A percentile compares a stretch with the other conserved stretches of the same genome.
phyloP scores from a whole-genome alignment of 805 yeast species.

The Metschnikowia matae region DNA sequence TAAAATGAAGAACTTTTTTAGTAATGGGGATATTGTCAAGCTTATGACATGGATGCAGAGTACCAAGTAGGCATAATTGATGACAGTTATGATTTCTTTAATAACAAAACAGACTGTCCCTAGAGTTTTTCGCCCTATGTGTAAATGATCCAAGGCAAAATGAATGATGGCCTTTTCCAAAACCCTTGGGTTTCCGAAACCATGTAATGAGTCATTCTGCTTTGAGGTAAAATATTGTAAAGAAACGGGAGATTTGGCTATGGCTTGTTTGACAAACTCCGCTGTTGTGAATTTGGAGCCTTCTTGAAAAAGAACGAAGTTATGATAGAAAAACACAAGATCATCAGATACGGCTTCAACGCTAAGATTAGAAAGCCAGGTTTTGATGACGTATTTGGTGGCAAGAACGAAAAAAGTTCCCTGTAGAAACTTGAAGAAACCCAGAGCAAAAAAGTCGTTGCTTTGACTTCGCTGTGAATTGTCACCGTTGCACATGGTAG shows the following conservation, averaged over 20 bases:
- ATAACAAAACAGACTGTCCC: constrained; percentile 10
- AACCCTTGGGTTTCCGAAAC: neutral
- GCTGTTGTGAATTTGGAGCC: neutral
- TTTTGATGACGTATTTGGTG: constrained; percentile 18
- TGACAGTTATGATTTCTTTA: constrained; percentile 10
- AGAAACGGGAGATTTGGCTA: constrained; percentile 6
- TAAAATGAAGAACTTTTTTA: constrained; percentile 15
- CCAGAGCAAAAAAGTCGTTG: constrained; percentile 9
- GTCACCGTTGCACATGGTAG: constrained; percentile 12
- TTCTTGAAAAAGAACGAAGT: neutral
- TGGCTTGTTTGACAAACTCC: neutral
- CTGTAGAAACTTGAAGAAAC: constrained; percentile 18
- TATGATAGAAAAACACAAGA: constrained; percentile 2
- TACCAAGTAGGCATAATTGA: constrained; percentile 20
- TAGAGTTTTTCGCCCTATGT: constrained; percentile 5
- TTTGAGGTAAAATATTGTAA: neutral
- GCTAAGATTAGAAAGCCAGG: constrained; percentile 7
- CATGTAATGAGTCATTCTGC: neutral
- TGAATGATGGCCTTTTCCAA: neutral
- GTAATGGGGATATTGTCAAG: constrained; percentile 18
- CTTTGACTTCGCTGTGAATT: constrained; percentile 5
- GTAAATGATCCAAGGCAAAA: constrained; percentile 2
- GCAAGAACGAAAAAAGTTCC: constrained; percentile 19
- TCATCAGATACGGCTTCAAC: neutral
- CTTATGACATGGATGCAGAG: constrained; percentile 27